phyloP scores from a whole-genome alignment of 192 early-diverging fungal genomes.

The Allomyces arbusculus region DNA sequence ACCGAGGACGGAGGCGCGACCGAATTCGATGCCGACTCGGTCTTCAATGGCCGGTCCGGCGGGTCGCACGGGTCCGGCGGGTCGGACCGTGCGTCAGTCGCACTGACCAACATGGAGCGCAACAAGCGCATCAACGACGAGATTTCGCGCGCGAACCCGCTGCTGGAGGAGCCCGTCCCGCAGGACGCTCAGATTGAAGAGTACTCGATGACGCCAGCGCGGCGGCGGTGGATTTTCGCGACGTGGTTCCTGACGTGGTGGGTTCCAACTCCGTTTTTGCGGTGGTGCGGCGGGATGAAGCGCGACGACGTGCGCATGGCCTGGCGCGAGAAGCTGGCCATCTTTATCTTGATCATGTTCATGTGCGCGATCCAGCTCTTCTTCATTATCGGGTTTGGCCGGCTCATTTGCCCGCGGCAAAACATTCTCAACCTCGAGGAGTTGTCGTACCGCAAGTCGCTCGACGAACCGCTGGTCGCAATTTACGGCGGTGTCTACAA shows the following conservation, averaged over 20 bases:
- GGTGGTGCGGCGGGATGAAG: slow-evolving; percentile 48
- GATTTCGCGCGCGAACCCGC: not conserved
- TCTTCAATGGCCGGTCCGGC: no score
- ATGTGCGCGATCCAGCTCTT: slow-evolving; percentile 61
- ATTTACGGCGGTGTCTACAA: not conserved
- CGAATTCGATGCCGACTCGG: no score
- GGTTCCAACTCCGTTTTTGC: slow-evolving; percentile 39
- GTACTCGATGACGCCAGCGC: slow-evolving; percentile 22
- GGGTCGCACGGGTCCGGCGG: no score
- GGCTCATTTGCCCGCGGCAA: slow-evolving; percentile 61
- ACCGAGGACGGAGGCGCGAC: slow-evolving; percentile 14
- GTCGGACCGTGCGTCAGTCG: no score
- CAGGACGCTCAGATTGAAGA: slow-evolving; percentile 9
- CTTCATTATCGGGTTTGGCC: slow-evolving; percentile 66
- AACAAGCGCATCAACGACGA: not conserved
- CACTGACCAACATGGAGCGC: not conserved
- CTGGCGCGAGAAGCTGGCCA: slow-evolving; percentile 76
- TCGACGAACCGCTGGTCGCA: not conserved
- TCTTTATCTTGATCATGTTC: slow-evolving; percentile 65
- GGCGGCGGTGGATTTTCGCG: slow-evolving; percentile 44
- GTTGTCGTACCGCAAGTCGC: not conserved
- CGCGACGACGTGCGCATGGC: slow-evolving; percentile 83
- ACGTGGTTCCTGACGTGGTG: slow-evolving; percentile 76
- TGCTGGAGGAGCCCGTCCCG: not conserved
- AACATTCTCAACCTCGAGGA: slow-evolving; percentile 15